These are phyloP conservation scores for Daldinia eschscholtzii DNA, from an alignment of 2,329 filamentous ascomycete species.

Conservation along the genomic window DNA sequence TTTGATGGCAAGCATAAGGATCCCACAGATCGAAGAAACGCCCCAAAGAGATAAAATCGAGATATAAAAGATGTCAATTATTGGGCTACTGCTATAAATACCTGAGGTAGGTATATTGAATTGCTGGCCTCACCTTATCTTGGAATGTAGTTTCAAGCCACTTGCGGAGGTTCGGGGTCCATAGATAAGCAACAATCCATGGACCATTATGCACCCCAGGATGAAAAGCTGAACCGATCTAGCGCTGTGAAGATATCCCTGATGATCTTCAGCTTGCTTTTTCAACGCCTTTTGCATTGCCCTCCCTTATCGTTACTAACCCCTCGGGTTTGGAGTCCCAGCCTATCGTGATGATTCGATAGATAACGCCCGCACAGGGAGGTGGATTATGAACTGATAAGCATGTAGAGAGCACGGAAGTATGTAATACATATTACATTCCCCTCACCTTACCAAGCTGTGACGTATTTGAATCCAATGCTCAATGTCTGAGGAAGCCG, in stretches of 20 bases:
- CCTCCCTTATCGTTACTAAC: conserved; percentile 21
- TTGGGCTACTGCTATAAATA: conserved; percentile 8
- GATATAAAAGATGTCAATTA: conserved; percentile 11
- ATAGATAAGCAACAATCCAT: conserved; percentile 29
- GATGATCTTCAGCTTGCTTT: conserved; percentile 31
- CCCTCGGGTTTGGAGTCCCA: conserved; percentile 14
- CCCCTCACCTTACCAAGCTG: background rate
- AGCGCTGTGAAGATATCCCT: conserved; percentile 7
- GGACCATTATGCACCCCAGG: conserved; percentile 6
- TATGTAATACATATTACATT: conserved; percentile 25
- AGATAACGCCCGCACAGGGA: conserved; percentile 24
- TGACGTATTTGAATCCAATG: conserved; percentile 3
- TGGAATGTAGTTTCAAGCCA: conserved; percentile 12
- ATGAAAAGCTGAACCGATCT: conserved; percentile 8
- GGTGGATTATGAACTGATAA: conserved; percentile 23
- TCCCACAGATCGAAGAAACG: background rate
- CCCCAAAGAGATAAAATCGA: background rate
- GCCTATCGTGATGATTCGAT: conserved; percentile 23
- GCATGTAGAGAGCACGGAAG: conserved; percentile 16
- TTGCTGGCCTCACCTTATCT: conserved; percentile 28
- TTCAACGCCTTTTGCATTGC: conserved; percentile 25
- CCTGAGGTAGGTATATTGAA: conserved; percentile 1
- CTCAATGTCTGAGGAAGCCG: background rate
- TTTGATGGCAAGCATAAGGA: background rate
- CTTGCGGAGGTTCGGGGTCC: conserved; percentile 37